Evolutionary conservation across 225 moss, liverwort and hornwort species (phyloP).

Genomic region (Bryum argenteum): DNA sequence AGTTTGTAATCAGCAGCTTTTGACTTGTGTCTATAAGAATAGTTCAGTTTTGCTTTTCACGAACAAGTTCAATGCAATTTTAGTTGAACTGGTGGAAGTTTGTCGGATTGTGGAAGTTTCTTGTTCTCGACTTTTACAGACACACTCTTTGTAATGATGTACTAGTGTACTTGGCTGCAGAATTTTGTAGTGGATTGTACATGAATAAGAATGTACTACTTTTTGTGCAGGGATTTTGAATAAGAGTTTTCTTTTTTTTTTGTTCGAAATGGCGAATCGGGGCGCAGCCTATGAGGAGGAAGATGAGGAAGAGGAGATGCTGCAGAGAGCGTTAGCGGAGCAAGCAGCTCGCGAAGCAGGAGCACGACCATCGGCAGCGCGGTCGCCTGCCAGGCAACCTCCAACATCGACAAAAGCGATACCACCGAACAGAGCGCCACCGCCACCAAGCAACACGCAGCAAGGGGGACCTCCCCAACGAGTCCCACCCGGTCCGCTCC

Average conservation of each 20-base stretch:
- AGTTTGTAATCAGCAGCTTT: too few relatives aligned
- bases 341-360: slow-evolving; percentile 71
- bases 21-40: too few relatives aligned
- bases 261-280: slow-evolving; percentile 36
- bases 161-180: too few relatives aligned
- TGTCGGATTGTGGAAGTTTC: too few relatives aligned
- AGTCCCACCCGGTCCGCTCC: slow-evolving; percentile 52
- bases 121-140: too few relatives aligned
- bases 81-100: too few relatives aligned
- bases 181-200: neutral
- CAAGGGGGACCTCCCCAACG: slow-evolving; percentile 38
- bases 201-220: neutral
- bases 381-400: slow-evolving; percentile 23
- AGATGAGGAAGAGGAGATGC: slow-evolving; percentile 89
- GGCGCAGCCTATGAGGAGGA: slow-evolving; percentile 50
- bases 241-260: neutral
- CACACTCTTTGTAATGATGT: too few relatives aligned
- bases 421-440: slow-evolving; percentile 26
- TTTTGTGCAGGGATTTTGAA: slow-evolving; percentile 11
- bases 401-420: slow-evolving; percentile 24
- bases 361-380: slow-evolving; percentile 33
- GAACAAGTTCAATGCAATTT: too few relatives aligned
- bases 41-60: too few relatives aligned
- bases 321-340: slow-evolving; percentile 76
- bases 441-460: slow-evolving; percentile 39